Evolutionary conservation across 192 early-diverging fungal genomes (phyloP).

Genomic region (Entomortierella parvispora): DNA sequence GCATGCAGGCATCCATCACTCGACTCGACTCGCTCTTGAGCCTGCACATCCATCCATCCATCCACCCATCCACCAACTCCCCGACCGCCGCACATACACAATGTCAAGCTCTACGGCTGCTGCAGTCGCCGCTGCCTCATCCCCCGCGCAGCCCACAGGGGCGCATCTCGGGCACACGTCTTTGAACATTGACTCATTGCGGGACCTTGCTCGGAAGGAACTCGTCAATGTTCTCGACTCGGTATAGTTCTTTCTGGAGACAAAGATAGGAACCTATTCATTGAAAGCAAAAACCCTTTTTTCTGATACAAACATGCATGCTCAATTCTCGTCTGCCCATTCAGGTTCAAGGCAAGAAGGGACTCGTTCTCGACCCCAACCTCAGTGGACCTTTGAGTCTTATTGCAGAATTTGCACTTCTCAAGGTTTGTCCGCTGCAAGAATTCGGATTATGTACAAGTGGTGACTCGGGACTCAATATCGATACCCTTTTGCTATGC

Average conservation of each 20-base stretch:
- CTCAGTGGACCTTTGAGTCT: slow-evolving; percentile 86
- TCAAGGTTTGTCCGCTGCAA: slow-evolving; percentile 68
- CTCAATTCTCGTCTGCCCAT: background rate
- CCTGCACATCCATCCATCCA: too few species aligned
- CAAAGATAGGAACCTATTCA: too few species aligned
- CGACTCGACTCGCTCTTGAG: too few species aligned
- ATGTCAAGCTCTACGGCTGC: slow-evolving; percentile 51
- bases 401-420: slow-evolving; percentile 86
- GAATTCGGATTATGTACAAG: background rate
- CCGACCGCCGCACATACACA: too few species aligned
- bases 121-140: slow-evolving; percentile 46
- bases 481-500: too few species aligned
- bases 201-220: slow-evolving; percentile 69
- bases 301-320: background rate
- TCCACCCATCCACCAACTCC: too few species aligned
- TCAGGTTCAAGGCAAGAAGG: slow-evolving; percentile 90
- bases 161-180: slow-evolving; percentile 64
- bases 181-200: slow-evolving; percentile 63
- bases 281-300: background rate
- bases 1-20: too few species aligned
- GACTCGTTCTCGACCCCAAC: slow-evolving; percentile 87
- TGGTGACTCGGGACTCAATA: too few species aligned
- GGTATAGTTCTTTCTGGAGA: slow-evolving; percentile 53
- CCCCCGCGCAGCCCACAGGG: slow-evolving; percentile 42
- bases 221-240: slow-evolving; percentile 81